phyloP scores from a whole-genome alignment of 78 protist species.

The Planoprotostelium fungivorum region DNA sequence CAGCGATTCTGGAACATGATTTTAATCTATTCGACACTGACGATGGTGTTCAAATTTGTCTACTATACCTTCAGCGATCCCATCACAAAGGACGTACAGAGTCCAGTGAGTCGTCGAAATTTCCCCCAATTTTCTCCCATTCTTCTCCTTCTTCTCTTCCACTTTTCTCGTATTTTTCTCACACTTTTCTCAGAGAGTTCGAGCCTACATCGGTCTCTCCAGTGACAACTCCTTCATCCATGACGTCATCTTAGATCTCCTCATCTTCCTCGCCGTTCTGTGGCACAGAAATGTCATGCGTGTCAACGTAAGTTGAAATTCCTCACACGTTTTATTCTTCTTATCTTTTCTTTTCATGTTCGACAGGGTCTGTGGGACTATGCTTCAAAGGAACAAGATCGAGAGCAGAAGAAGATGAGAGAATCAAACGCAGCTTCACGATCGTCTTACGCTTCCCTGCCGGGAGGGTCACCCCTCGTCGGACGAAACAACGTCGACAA shows the following conservation, averaged over 20 bases:
- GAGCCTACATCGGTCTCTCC: background rate
- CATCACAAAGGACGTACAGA: background rate
- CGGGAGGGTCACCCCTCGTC: too few relatives aligned
- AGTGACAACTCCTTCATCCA: background rate
- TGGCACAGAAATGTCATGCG: constrained; percentile 40
- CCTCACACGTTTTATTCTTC: too few relatives aligned
- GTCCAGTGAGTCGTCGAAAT: background rate
- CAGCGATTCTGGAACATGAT: background rate
- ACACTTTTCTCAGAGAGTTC: too few relatives aligned
- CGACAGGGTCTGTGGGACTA: background rate
- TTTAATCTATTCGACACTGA: background rate
- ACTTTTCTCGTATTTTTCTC: too few relatives aligned
- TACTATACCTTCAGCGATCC: background rate
- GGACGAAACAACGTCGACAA: too few relatives aligned
- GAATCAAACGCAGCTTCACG: too few relatives aligned
- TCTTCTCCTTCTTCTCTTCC: too few relatives aligned
- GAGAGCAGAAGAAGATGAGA: too few relatives aligned
- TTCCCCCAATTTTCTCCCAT: background rate
- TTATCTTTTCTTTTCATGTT: too few relatives aligned
- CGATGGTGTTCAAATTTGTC: background rate
- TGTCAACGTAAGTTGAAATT: background rate
- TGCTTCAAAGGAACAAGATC: background rate
- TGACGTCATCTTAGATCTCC: constrained; percentile 10
- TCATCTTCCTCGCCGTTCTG: constrained; percentile 29
- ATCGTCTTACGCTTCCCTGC: too few relatives aligned